phyloP scores from a whole-genome alignment of 441 rosid species.

The Pelargonium fulgidum region DNA sequence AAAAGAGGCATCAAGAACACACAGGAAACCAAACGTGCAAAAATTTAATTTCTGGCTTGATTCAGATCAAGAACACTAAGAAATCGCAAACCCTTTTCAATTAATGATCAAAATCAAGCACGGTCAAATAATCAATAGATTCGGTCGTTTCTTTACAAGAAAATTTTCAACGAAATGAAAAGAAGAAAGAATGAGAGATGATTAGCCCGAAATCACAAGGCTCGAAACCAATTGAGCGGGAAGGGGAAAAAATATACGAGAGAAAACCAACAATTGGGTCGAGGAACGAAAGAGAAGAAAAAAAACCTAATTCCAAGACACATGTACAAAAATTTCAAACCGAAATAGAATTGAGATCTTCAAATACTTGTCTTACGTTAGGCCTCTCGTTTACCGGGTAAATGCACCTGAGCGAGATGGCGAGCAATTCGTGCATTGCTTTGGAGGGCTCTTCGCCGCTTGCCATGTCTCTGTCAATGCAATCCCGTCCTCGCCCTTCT shows the following conservation, averaged over 20 bases:
- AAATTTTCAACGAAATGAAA: conserved; percentile 22
- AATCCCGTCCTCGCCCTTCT: conserved; percentile 91
- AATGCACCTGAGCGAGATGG: conserved; percentile 73
- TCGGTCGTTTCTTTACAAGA: conserved; percentile 50
- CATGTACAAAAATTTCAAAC: conserved; percentile 72
- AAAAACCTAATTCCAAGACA: conserved; percentile 49
- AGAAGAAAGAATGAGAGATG: conserved; percentile 16
- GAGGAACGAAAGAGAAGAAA: conserved; percentile 33
- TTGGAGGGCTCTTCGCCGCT: conserved; percentile 72
- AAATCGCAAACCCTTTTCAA: conserved; percentile 23
- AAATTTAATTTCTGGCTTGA: background rate
- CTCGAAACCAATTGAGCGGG: conserved; percentile 35
- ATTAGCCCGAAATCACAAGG: conserved; percentile 47
- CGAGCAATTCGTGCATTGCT: conserved; percentile 86
- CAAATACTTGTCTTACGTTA: conserved; percentile 77
- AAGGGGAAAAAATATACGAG: background rate
- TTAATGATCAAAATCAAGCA: conserved; percentile 40
- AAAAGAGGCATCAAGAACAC: too few relatives aligned
- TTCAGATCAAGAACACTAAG: background rate
- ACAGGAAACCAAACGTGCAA: too few relatives aligned
- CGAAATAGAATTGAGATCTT: conserved; percentile 57
- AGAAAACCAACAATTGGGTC: conserved; percentile 32
- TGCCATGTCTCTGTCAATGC: conserved; percentile 79
- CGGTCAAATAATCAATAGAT: conserved; percentile 51
- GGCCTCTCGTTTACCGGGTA: conserved; percentile 83